Conservation (phyloP, 2,329 filamentous ascomycete species). For the Cladobotryum mycophilum region DNA sequence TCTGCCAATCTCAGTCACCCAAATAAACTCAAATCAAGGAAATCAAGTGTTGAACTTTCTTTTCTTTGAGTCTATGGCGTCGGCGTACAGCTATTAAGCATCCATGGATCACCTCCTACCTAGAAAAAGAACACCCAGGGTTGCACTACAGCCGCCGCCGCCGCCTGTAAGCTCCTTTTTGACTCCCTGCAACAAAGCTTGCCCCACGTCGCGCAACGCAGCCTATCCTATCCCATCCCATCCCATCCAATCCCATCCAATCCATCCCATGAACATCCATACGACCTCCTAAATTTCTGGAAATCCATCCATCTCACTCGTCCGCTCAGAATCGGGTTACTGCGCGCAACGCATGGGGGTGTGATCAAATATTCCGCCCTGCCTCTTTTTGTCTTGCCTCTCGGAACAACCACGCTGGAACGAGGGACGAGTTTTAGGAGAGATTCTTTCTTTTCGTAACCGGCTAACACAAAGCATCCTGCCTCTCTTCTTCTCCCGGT, state of each 20-base stretch:
- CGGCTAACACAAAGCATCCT: no score
- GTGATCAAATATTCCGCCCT: no score
- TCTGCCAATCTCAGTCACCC: background rate
- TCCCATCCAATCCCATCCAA: background rate
- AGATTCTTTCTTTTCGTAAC: no score
- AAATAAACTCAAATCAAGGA: background rate
- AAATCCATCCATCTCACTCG: background rate
- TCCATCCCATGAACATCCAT: background rate
- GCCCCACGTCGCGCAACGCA: background rate
- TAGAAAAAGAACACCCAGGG: background rate
- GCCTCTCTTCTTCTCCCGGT: no score
- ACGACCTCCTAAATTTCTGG: background rate
- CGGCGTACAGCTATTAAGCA: background rate
- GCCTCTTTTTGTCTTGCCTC: no score
- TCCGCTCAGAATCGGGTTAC: no score
- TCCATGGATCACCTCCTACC: background rate
- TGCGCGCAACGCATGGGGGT: no score
- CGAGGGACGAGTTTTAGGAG: no score
- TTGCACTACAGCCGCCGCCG: no score
- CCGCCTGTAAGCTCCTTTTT: no score
- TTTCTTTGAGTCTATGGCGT: background rate
- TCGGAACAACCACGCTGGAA: no score
- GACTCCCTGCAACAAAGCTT: no score
- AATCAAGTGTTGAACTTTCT: background rate
- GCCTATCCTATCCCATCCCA: background rate